These are phyloP conservation scores for Cystobasidium tubakii DNA, from an alignment of 768 basidiomycete genomes.

Conservation along the genomic window DNA sequence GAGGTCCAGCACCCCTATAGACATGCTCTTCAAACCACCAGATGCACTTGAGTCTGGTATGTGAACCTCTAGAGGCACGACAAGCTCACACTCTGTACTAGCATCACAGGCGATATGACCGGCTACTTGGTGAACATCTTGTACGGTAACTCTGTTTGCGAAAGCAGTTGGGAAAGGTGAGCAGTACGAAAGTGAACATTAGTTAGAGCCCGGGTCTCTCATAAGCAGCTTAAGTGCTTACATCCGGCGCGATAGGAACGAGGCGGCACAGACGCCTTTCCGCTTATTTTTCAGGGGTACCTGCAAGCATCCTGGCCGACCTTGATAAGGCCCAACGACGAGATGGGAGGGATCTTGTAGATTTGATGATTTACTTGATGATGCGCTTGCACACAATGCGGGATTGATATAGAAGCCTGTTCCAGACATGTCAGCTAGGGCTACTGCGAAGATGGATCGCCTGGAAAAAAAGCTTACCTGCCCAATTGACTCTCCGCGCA, in stretches of 20 bases:
- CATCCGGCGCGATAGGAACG: constrained; percentile 22
- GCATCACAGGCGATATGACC: constrained; percentile 94
- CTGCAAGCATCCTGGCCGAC: constrained; percentile 13
- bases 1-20: constrained; percentile 64
- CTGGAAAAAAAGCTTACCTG: constrained; percentile 17
- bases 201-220: too few species aligned
- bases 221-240: neutral
- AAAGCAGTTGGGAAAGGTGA: neutral
- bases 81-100: constrained; percentile 82
- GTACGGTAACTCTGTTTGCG: constrained; percentile 18
- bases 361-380: neutral
- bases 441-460: too few species aligned
- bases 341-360: neutral
- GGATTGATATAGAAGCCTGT: constrained; percentile 35
- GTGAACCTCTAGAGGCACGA: constrained; percentile 61
- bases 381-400: neutral
- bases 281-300: constrained; percentile 23
- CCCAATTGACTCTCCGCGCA: constrained; percentile 30
- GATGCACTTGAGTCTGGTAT: constrained; percentile 35
- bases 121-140: constrained; percentile 68
- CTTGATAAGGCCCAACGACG: constrained; percentile 23
- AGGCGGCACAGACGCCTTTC: constrained; percentile 28
- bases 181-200: too few species aligned
- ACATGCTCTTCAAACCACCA: neutral
- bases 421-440: too few species aligned